A percentile compares a stretch with the other conserved stretches of the same genome.
Evolutionary conservation across 306 rosid genomes (phyloP).

Genomic region (Quercus rubra): DNA sequence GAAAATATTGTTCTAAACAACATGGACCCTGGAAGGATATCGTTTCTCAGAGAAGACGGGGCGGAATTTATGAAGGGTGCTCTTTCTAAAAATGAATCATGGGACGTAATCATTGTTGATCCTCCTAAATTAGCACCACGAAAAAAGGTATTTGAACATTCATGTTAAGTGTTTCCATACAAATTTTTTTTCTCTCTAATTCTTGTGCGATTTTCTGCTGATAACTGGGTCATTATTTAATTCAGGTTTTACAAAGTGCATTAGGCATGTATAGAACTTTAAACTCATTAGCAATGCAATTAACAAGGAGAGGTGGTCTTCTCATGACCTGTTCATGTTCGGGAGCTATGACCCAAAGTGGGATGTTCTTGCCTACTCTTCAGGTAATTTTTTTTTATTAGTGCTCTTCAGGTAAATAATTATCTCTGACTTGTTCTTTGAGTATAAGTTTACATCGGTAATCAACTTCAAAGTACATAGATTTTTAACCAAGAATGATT

Average conservation of each 20-base stretch:
- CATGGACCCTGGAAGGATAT: constrained; percentile 68
- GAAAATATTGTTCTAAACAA: constrained; percentile 75
- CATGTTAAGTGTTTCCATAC: neutral
- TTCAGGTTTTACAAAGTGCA: constrained; percentile 75
- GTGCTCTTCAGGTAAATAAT: constrained; percentile 65
- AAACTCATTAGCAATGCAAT: constrained; percentile 83
- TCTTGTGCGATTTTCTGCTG: neutral
- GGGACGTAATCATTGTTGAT: constrained; percentile 85
- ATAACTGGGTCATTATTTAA: constrained; percentile 4
- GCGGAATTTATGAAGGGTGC: constrained; percentile 77
- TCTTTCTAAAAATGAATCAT: constrained; percentile 62
- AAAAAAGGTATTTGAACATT: constrained; percentile 48
- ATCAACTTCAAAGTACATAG: neutral
- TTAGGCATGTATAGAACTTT: constrained; percentile 84
- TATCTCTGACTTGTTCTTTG: neutral
- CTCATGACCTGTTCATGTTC: constrained; percentile 96
- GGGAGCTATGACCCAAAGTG: constrained; percentile 90
- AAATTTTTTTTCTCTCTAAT: constrained; percentile 8
- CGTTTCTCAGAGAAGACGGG: constrained; percentile 75
- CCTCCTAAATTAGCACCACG: constrained; percentile 95
- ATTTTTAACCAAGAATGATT: neutral
- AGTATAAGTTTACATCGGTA: neutral
- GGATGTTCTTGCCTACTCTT: constrained; percentile 65
- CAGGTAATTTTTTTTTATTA: constrained; percentile 43
- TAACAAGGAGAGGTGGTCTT: constrained; percentile 86